Evolutionary conservation across 805 yeast genomes (phyloP), one percentile per base, ranked within the genome.

Genomic region (Candida vaughaniae): DNA sequence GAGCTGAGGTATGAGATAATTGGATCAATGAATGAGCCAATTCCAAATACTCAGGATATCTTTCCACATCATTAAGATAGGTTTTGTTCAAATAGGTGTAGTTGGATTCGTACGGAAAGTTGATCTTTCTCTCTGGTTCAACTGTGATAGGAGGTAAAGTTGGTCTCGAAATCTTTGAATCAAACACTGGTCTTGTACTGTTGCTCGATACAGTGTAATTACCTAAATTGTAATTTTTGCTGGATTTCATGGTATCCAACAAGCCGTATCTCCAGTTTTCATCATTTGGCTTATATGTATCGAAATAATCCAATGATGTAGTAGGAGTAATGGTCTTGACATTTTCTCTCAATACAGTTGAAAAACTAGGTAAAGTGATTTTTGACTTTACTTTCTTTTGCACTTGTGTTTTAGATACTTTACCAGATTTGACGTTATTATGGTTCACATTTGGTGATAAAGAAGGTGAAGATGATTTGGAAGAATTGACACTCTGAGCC

Each of bases 81-180:
- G 78, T 74, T 34, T 65, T 51, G 38, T 65, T 61, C 51, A 73
- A 68, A 48, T 73, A 73, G 12, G 76, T 68, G 50, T 75, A 74
- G 47, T 75, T 73, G 17, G 72, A 69, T 45, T 74, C 75, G 53
- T 69, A 75, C 3, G 81, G 81, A 49, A 73, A 75, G 50, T 74
- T 70, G 39, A 67, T 62, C 43, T 66, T 66, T 35, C 62, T 53
- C 41, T 61, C 68, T 17, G 42, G 33, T 29, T 47, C 45, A 23
- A 46, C 25, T 33, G 33, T 49, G 35, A 49, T 39, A 10, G 49
- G 49, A 14, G 49, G 56, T 25, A 48, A 35, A 18, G 43, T 32
- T 36, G 45, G 55, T 25, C 48, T 47, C 35, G 61, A 51, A 16
- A 67, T 60, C 18, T 64, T 58, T 4, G 72, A 60, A 45, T 64